Base-by-base conservation (phyloP, 306 rosid species). In the Alnus glutinosa region DNA sequence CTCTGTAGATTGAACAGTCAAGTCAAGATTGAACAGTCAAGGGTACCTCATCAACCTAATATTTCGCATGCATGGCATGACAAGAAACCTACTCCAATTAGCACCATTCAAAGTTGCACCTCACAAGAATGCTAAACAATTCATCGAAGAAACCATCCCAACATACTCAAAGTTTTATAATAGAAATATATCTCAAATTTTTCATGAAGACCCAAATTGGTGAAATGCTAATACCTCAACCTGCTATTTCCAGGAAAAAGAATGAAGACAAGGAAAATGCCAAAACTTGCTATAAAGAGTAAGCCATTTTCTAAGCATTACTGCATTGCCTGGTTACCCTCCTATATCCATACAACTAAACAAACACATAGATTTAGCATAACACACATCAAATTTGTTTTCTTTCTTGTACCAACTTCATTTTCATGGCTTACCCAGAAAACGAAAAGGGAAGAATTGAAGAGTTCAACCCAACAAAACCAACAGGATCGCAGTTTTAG, bases 81-180 rank as follows among this genome's bases (percentile, higher is more conserved):
- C 52, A 49, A 12, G 52, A 49, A 49, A 49, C 3, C 3, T 49
- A 49, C 14, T 49, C 15, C 52, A 49, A 10, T 49, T 10, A 49
- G 15, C 52, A 49, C 52, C 66, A 58, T 58, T 58, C 1, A 58
- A 18, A 58, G 52, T 49, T 6, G 52, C 30, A 58, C 9, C 15
- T 51, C 75, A 71, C 54, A 30, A 72, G 62, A 71, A 42, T 61
- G 10, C 23, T 51, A 42, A 48, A 51, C n/a, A 54, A 70, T 3
- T 49, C 34, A 72, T 14, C 46, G 79, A 78, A 30, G 18, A 16
- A 18, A 54, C 23, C 19, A 14, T 54, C 58, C 58, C 2, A 4
- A 5, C 23, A 15, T 54, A 18, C 58, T 54, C 19, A 1, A 54
- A 4, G 52, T 54, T 54, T 6, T 14, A 54, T 54, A 54, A 54